phyloP scores from a whole-genome alignment of 768 basidiomycete species.

The Trametes maxima region DNA sequence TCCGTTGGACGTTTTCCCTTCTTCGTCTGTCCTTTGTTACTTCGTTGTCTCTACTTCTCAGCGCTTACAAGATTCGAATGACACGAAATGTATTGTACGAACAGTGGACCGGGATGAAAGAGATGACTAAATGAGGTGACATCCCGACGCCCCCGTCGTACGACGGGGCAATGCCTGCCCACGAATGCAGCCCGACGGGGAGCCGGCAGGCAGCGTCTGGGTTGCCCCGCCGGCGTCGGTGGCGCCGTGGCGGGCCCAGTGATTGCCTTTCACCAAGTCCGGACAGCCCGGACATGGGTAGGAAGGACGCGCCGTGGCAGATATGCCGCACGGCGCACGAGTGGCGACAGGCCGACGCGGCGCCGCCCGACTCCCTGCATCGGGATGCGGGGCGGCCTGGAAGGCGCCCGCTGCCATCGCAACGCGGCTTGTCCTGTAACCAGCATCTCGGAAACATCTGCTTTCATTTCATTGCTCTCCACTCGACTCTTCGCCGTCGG shows the following conservation, averaged over 20 bases:
- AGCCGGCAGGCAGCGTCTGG: neutral
- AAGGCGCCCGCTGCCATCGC: constrained; percentile 15
- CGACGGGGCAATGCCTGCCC: neutral
- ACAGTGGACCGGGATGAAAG: neutral
- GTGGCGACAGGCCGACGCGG: no score
- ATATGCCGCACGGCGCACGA: neutral
- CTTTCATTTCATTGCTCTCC: neutral
- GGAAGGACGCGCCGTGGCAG: neutral
- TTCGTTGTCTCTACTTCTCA: neutral
- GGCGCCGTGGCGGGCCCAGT: constrained; percentile 6
- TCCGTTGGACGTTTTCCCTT: constrained; percentile 9
- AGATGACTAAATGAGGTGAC: neutral
- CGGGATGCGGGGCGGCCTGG: neutral
- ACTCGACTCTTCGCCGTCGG: neutral
- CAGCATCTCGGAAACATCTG: neutral
- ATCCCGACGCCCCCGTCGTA: neutral
- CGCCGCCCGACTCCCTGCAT: no score
- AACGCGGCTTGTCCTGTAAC: constrained; percentile 6
- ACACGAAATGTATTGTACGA: constrained; percentile 20
- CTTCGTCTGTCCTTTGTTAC: constrained; percentile 12
- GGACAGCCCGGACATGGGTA: neutral
- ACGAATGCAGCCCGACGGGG: neutral
- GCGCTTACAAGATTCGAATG: constrained; percentile 15
- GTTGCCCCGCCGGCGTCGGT: neutral
- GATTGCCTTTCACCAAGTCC: constrained; percentile 4